Evolutionary conservation across 2,329 filamentous ascomycete species (phyloP), one percentile per base, ranked within the genome.

Genomic region (Aureobasidium sp.): DNA sequence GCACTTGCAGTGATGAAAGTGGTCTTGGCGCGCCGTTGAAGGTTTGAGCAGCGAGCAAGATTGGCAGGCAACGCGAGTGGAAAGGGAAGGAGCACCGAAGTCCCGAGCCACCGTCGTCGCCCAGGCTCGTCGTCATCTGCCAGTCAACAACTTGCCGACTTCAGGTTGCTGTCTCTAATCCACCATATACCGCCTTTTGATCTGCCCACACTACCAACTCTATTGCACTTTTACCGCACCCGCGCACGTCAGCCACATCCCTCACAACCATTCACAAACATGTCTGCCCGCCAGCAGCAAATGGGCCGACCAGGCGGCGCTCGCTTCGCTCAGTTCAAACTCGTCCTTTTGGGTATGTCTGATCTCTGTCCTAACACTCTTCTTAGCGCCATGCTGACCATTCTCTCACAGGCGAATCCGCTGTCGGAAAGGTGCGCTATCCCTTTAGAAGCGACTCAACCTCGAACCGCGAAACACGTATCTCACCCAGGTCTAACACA

Each of bases 301-400:
- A 82, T 82, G 73, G 81, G 80, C 72, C 81, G 85, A 67, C 82
- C 84, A 65, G 83, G 83, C 71, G 84, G 73, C 61, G 74, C 89
- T 78, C 87, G 93, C 73, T 97, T 99, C 78, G 93, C 94, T 71
- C 94, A 99, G 83, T 99, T 99, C 81, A 99, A 99, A 84, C 85
- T 99, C 71, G 94, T 99, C 68, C 82, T 99, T 73, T 84, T 99
- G 67, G 94, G 94, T 97, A 84, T 69, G 88, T 73, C 34, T 27
- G 8, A n/a, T 24, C 27, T 15, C n/a, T 10, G 5, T 26, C n/a
- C 6, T 8, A 2, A 17, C 29, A 41, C 34, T 8, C 17, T 46
- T 36, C 39, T 3, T 29, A n/a, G 7, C 47, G 10, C 39, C 41
- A 57, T 50, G 26, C 61, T 55, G 41, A 46, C 46, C n/a, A 41